Conservation (phyloP, 108 stramenopile genomes). For the Nannochloropsis oceanica region DNA sequence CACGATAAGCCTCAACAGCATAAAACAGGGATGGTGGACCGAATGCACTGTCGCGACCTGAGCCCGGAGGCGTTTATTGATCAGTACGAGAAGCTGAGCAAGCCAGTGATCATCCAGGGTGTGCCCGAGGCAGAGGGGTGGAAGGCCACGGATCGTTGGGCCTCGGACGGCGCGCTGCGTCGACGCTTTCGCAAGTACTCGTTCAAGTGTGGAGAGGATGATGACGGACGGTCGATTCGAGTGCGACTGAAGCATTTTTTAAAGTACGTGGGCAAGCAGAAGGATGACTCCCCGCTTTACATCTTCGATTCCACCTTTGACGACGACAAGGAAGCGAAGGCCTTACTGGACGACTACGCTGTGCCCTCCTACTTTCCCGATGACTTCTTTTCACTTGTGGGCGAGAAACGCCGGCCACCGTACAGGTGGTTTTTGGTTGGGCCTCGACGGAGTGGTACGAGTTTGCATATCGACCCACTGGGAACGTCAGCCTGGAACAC, state of each 20-base stretch:
- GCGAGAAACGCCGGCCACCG: slow-evolving; percentile 78
- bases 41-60: slow-evolving; percentile 19
- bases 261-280: slow-evolving; percentile 44
- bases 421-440: slow-evolving; percentile 93
- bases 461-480: slow-evolving; percentile 88
- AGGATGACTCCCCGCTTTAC: slow-evolving; percentile 92
- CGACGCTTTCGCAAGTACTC: slow-evolving; percentile 19
- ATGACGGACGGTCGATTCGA: slow-evolving; percentile 52
- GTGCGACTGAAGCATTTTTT: slow-evolving; percentile 78
- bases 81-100: slow-evolving; percentile 26
- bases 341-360: slow-evolving; percentile 51
- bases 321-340: slow-evolving; percentile 51
- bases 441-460: slow-evolving; percentile 73
- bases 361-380: slow-evolving; percentile 81
- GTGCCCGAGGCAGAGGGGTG: slow-evolving; percentile 38
- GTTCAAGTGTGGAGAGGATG: slow-evolving; percentile 94
- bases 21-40: not conserved
- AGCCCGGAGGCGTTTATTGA: slow-evolving; percentile 28
- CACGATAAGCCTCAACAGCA: not conserved
- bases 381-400: slow-evolving; percentile 77
- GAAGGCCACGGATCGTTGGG: slow-evolving; percentile 35
- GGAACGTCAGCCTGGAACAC: slow-evolving; percentile 97
- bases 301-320: slow-evolving; percentile 84
- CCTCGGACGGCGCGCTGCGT: not conserved
- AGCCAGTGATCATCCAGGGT: slow-evolving; percentile 39